Evolutionary conservation across 139 green algal genomes (phyloP).

Genomic region (Tetraselmis striata): DNA sequence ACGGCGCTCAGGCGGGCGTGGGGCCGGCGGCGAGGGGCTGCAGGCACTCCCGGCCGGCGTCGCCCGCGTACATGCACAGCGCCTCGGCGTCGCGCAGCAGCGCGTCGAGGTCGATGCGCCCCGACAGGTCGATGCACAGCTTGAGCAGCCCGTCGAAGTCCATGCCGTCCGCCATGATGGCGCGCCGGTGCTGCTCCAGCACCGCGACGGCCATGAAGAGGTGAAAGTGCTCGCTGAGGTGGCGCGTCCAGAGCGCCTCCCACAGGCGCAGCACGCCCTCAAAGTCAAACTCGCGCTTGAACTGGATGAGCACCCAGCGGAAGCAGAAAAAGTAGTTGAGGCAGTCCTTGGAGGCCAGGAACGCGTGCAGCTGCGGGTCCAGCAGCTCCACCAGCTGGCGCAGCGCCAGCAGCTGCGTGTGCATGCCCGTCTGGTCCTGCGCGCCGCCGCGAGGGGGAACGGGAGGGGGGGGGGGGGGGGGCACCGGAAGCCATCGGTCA

Average conservation of each 20-base stretch:
- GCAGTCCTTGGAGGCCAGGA: constrained; percentile 57
- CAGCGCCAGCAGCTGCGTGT: constrained; percentile 71
- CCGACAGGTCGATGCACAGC: constrained; percentile 54
- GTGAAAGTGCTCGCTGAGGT: constrained; percentile 61
- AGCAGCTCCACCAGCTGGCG: constrained; percentile 64
- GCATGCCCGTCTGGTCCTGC: constrained; percentile 58
- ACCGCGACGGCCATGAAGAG: constrained; percentile 75
- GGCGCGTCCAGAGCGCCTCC: constrained; percentile 76
- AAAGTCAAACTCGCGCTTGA: constrained; percentile 87
- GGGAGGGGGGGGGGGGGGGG: too few species aligned
- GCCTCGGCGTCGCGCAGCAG: constrained; percentile 57
- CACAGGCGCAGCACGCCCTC: constrained; percentile 75
- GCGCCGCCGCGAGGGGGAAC: too few species aligned
- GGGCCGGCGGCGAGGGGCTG: not conserved
- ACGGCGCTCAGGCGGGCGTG: too few species aligned
- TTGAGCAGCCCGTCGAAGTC: constrained; percentile 76
- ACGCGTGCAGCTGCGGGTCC: constrained; percentile 70
- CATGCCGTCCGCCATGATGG: constrained; percentile 44
- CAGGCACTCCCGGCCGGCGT: constrained; percentile 6
- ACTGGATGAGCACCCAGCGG: constrained; percentile 85
- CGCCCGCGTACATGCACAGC: constrained; percentile 29
- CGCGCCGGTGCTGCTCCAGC: constrained; percentile 61
- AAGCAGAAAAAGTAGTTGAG: constrained; percentile 86
- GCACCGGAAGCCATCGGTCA: too few species aligned
- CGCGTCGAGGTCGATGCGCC: constrained; percentile 48